Evolutionary conservation across 2,329 filamentous ascomycete genomes (phyloP), one percentile per base, ranked within the genome.

Genomic region (Cordyceps tenuipes): DNA sequence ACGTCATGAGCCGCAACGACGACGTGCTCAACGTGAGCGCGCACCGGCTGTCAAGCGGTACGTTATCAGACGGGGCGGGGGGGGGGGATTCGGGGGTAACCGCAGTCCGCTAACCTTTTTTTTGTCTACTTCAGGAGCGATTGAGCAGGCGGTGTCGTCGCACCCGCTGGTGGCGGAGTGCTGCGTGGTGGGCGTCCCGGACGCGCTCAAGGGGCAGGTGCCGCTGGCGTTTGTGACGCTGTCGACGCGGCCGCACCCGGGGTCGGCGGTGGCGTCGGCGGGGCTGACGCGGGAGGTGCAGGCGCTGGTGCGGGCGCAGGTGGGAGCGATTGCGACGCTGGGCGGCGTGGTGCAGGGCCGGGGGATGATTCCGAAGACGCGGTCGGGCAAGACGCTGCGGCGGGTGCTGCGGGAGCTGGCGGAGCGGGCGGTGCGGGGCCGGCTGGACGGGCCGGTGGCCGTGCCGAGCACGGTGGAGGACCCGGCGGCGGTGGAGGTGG

Each of bases 1-100:
- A 82, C 64, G 82, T 87, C 65, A 85, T 86, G 83, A 81, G 81
- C 46, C 75, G 84, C 46, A 80, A 77, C 36, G 92, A 97, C 75
- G 92, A 97, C 71, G 88, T 97, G 62, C 91, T 97, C 69, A 97
- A 97, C 69, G 92, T 96, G n/a, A 92, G 91, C 46, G 91, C 92
- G 5, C 92, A 97, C 75, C 84, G 92, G 15, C 86, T 97, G 63
- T 93, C 89, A 64, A 96, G 91, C 12, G 90, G 89, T 89, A 77
- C 4, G 51, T 50, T n/a, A n/a, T n/a, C n/a, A n/a, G n/a, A n/a
- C n/a, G n/a, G n/a, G n/a, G n/a, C n/a, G n/a, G n/a, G n/a, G n/a
- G n/a, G n/a, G n/a, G n/a, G n/a, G n/a, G n/a, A n/a, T n/a, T n/a
- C n/a, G n/a, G n/a, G n/a, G n/a, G n/a, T n/a, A n/a, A n/a, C n/a